Conservation (phyloP, 139 green algal genomes). For the Zygnema circumcarinatum region DNA sequence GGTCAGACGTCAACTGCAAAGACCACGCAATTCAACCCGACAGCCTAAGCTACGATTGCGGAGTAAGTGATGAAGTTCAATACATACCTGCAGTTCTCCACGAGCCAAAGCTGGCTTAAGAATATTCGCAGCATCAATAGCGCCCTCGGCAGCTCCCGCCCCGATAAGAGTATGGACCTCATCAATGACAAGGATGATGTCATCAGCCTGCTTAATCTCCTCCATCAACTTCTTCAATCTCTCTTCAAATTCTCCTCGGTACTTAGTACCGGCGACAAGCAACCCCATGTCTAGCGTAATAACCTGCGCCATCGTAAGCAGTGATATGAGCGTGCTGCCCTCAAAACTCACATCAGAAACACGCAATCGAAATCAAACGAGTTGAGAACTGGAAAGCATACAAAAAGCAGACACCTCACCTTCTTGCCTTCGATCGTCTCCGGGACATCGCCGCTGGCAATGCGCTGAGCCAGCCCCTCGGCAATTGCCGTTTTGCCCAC, state of each 20-base stretch:
- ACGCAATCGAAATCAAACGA: background rate
- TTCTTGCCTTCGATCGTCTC: conserved; percentile 99
- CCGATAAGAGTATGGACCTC: conserved; percentile 99
- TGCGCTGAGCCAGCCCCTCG: conserved; percentile 96
- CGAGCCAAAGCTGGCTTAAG: conserved; percentile 97
- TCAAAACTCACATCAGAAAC: background rate
- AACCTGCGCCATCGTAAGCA: conserved; percentile 70
- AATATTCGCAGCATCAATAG: conserved; percentile 99
- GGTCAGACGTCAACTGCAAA: too few relatives aligned
- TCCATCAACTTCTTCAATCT: conserved; percentile 99
- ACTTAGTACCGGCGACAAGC: conserved; percentile 98
- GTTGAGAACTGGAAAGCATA: too few relatives aligned
- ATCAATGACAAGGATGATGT: conserved; percentile 97
- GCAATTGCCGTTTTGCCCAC: conserved; percentile 98
- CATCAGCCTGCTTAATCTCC: conserved; percentile 98
- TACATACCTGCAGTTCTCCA: conserved; percentile 90
- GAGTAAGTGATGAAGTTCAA: background rate
- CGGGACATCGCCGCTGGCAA: conserved; percentile 90
- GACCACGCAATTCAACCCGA: too few relatives aligned
- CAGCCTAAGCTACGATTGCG: too few relatives aligned
- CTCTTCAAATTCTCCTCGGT: conserved; percentile 99
- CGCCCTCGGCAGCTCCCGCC: conserved; percentile 95
- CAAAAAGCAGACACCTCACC: conserved; percentile 65
- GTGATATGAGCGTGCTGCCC: background rate
- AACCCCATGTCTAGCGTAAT: conserved; percentile 99